A percentile compares a stretch with the other conserved stretches of the same genome.
These are phyloP conservation scores for Cladobotryum mycophilum DNA, from an alignment of 2,329 filamentous ascomycete species.

Conservation along the genomic window DNA sequence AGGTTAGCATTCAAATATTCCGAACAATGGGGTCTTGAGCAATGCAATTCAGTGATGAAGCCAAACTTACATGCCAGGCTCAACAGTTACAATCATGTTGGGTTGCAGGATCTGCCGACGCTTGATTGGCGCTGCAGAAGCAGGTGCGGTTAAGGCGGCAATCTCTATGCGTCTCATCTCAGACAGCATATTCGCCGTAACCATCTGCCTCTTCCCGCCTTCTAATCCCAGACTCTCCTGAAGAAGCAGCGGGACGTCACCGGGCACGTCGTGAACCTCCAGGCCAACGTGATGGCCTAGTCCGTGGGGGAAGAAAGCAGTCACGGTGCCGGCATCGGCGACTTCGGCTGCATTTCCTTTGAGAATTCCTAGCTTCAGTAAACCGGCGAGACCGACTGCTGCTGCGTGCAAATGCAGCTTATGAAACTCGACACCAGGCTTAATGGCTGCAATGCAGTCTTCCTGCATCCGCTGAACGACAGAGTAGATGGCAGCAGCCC, in stretches of 20 bases:
- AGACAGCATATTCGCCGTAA: slow-evolving; percentile 31
- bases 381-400: slow-evolving; percentile 62
- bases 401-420: slow-evolving; percentile 69
- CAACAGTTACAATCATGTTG: slow-evolving; percentile 69
- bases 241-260: slow-evolving; percentile 22
- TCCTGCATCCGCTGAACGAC: slow-evolving; percentile 78
- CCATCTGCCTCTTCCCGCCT: slow-evolving; percentile 35
- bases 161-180: slow-evolving; percentile 21
- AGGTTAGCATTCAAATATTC: background rate
- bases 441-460: slow-evolving; percentile 61
- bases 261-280: slow-evolving; percentile 56
- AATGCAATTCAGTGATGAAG: background rate
- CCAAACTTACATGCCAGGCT: slow-evolving; percentile 59
- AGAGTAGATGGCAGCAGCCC: slow-evolving; percentile 67
- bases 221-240: slow-evolving; percentile 24
- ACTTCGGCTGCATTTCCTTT: slow-evolving; percentile 55
- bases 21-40: background rate
- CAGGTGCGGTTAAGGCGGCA: slow-evolving; percentile 16
- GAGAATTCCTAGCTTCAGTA: slow-evolving; percentile 67
- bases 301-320: slow-evolving; percentile 62
- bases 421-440: slow-evolving; percentile 63
- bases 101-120: slow-evolving; percentile 41
- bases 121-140: slow-evolving; percentile 21
- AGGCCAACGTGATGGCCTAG: slow-evolving; percentile 60
- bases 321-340: slow-evolving; percentile 44